These are phyloP conservation scores for Rhizopus microsporus DNA, from an alignment of 371 early-diverging fungal species.

Conservation along the genomic window DNA sequence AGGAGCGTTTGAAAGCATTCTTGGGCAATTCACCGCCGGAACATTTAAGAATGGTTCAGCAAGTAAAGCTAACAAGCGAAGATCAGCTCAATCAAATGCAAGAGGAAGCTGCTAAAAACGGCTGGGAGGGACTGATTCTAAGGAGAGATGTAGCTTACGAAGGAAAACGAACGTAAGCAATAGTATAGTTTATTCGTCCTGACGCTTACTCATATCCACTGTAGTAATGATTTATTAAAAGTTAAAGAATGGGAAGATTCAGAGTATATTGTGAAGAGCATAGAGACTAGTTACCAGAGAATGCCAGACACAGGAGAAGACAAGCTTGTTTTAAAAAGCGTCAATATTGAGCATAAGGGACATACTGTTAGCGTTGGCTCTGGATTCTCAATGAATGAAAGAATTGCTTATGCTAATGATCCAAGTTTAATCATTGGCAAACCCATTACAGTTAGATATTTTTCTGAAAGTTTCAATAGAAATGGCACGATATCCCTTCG, in stretches of 20 bases:
- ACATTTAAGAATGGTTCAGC: conserved; percentile 36
- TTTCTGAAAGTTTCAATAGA: conserved; percentile 47
- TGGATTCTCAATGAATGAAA: conserved; percentile 51
- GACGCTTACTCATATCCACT: background rate
- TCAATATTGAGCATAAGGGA: conserved; percentile 52
- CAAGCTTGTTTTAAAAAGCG: conserved; percentile 45
- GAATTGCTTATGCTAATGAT: conserved; percentile 43
- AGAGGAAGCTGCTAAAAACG: conserved; percentile 26
- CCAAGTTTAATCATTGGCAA: conserved; percentile 55
- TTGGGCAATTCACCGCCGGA: conserved; percentile 8
- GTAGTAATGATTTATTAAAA: conserved; percentile 55
- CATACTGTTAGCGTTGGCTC: conserved; percentile 59
- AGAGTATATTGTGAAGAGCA: conserved; percentile 54
- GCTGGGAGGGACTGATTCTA: conserved; percentile 65
- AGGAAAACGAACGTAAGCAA: conserved; percentile 56
- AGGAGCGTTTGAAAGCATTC: conserved; percentile 24
- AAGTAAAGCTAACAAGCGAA: conserved; percentile 27
- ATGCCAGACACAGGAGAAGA: conserved; percentile 48
- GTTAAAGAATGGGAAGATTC: conserved; percentile 62
- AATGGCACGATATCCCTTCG: conserved; percentile 43
- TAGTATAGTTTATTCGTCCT: too few relatives aligned
- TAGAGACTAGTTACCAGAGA: conserved; percentile 53
- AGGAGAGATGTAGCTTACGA: conserved; percentile 54
- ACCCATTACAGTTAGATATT: conserved; percentile 58
- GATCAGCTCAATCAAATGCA: conserved; percentile 38